Evolutionary conservation across 345 rosid genomes (phyloP), one percentile per base, ranked within the genome.

Genomic region (Acer campestre): DNA sequence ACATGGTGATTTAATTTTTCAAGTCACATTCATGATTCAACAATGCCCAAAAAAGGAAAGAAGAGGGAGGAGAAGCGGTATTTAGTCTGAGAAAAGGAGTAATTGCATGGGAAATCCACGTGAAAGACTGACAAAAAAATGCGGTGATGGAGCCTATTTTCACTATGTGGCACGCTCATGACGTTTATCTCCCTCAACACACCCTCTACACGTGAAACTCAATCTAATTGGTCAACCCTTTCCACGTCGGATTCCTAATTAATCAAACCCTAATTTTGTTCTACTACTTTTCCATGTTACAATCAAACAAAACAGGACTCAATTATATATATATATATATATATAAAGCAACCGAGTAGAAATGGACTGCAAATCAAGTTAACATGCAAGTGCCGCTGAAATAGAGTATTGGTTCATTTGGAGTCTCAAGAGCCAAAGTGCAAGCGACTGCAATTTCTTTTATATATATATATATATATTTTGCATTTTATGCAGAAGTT

Each of bases 61-160:
- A 2, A 6, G 51, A 2, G 40, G 46, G 2, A 16, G 1, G 35
- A 13, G 35, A 2, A 13, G 46, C 46, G 9, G 46, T 42, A 42
- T 42, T 42, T 42, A 42, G 46, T 42, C 46, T 42, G 9, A 42
- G 10, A 2, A 23, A 16, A 14, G 27, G 66, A 44, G 6, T 31
- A 27, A 40, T 25, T 70, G 83, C 79, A 74, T 58, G 79, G 66
- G 73, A 76, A 59, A 77, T 73, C 73, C 87, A 84, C 76, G 87
- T 82, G 87, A 82, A 77, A 46, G 38, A 44, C 87, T 85, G 85
- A 80, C 83, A 82, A 75, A 20, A 74, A 35, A 77, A 35, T 16
- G 64, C 64, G 38, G 83, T 40, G 72, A 67, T 20, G 68, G 71
- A 8, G 65, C 55, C 22, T 22, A 59, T 27, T 56, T 18, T 17